Conservation (phyloP, 2,329 filamentous ascomycete species). For the Tolypocladium pustulatum region DNA sequence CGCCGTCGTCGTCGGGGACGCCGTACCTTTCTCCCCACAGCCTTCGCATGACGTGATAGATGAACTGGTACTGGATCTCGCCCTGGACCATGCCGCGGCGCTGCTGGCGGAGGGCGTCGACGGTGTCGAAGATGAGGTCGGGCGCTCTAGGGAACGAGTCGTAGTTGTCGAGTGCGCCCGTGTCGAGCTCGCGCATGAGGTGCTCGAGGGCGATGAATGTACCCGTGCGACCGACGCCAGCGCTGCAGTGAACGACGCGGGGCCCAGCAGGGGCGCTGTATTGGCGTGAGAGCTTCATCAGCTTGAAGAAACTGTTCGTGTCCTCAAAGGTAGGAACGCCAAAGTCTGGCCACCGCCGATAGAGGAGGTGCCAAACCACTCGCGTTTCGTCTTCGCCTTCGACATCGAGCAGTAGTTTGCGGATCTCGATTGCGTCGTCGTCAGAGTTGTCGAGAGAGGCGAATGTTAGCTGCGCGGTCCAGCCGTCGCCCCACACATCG, state of each 20-base stretch:
- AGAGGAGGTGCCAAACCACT: slow-evolving; percentile 74
- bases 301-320: slow-evolving; percentile 54
- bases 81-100: slow-evolving; percentile 93
- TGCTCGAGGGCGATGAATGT: slow-evolving; percentile 97
- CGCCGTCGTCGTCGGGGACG: slow-evolving; percentile 17
- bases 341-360: slow-evolving; percentile 84
- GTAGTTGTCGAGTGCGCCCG: slow-evolving; percentile 52
- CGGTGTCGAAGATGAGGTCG: slow-evolving; percentile 69
- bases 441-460: slow-evolving; percentile 47
- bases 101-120: slow-evolving; percentile 75
- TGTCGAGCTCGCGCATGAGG: slow-evolving; percentile 69
- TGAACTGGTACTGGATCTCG: slow-evolving; percentile 71
- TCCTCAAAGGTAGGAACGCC: slow-evolving; percentile 64
- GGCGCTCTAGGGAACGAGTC: slow-evolving; percentile 18
- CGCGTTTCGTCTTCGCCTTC: slow-evolving; percentile 36
- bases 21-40: slow-evolving; percentile 59
- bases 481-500: slow-evolving; percentile 55
- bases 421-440: slow-evolving; percentile 56
- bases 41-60: slow-evolving; percentile 77
- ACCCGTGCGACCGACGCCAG: slow-evolving; percentile 85
- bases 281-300: slow-evolving; percentile 57
- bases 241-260: slow-evolving; percentile 78
- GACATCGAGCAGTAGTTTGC: slow-evolving; percentile 56
- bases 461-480: slow-evolving; percentile 59
- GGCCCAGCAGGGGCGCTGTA: slow-evolving; percentile 47